A percentile compares a stretch with the other conserved stretches of the same genome.
Evolutionary conservation across 2,329 filamentous ascomycete species (phyloP).

Genomic region (Fusarium pseudonygamai): DNA sequence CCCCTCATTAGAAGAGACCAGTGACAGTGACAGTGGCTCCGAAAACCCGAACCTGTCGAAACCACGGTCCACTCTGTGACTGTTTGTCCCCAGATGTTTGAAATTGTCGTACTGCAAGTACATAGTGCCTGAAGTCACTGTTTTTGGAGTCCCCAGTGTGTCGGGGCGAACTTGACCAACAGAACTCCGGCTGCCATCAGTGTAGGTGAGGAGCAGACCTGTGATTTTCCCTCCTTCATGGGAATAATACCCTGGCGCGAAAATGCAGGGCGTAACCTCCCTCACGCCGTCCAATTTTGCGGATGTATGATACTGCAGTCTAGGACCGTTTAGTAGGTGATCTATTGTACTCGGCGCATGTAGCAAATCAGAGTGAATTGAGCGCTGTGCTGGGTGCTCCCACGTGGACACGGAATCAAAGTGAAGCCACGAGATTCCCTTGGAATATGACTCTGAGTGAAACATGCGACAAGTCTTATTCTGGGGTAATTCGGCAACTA

Average conservation of each 20-base stretch:
- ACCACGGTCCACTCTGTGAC: neutral
- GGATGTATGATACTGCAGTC: neutral
- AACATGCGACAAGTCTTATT: neutral
- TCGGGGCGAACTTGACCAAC: neutral
- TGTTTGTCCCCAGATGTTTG: too few species aligned
- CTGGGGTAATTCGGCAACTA: neutral
- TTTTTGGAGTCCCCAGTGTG: neutral
- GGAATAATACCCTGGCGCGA: too few species aligned
- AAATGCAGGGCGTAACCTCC: neutral
- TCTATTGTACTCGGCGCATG: too few species aligned
- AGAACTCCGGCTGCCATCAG: neutral
- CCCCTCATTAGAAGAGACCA: accelerated
- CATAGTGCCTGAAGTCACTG: neutral
- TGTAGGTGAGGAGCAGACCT: neutral
- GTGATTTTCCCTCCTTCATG: neutral
- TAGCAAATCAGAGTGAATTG: too few species aligned
- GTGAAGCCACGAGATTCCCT: neutral
- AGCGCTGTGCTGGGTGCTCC: neutral
- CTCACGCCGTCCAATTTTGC: neutral
- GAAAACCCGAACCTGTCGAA: neutral
- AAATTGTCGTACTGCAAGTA: neutral
- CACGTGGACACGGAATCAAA: neutral
- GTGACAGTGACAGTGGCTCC: accelerated
- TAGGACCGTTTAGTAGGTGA: too few species aligned
- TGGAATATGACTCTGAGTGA: accelerated